Conservation (phyloP, 495 filamentous ascomycete species). For the Hyphodiscus hymeniophilus region DNA sequence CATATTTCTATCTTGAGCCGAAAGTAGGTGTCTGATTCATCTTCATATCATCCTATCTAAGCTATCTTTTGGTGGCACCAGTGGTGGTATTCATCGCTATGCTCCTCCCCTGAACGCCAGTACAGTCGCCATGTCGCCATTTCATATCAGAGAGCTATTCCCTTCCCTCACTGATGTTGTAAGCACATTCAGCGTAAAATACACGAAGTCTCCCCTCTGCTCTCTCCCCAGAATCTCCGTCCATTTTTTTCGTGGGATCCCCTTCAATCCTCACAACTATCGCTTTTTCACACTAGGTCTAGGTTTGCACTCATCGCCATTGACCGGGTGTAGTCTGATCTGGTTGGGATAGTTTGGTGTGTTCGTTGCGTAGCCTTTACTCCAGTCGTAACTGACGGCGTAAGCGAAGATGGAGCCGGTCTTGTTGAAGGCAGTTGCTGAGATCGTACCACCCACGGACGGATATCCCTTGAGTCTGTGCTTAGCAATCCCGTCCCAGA, state of each 20-base stretch:
- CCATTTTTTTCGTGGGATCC: background rate
- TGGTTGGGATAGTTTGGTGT: slow-evolving; percentile 64
- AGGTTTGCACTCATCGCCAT: slow-evolving; percentile 74
- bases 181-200: background rate
- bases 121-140: background rate
- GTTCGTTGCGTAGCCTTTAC: slow-evolving; percentile 74
- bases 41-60: background rate
- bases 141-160: background rate
- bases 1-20: too few relatives aligned
- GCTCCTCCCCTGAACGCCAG: slow-evolving; percentile 12
- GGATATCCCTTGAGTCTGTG: slow-evolving; percentile 82
- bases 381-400: slow-evolving; percentile 91
- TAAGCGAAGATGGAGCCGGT: slow-evolving; percentile 81
- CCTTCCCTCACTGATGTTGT: background rate
- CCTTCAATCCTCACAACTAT: slow-evolving; percentile 24
- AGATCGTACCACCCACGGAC: slow-evolving; percentile 72
- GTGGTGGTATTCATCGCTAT: slow-evolving; percentile 13
- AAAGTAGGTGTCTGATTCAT: slow-evolving; percentile 4
- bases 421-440: slow-evolving; percentile 67
- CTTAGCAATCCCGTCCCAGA: slow-evolving; percentile 87
- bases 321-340: slow-evolving; percentile 77
- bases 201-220: background rate
- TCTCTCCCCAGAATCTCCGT: background rate
- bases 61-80: background rate
- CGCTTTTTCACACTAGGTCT: slow-evolving; percentile 63